A percentile compares a stretch with the other conserved stretches of the same genome.
phyloP scores from a whole-genome alignment of 805 yeast species.

The Candida mattraensis region DNA sequence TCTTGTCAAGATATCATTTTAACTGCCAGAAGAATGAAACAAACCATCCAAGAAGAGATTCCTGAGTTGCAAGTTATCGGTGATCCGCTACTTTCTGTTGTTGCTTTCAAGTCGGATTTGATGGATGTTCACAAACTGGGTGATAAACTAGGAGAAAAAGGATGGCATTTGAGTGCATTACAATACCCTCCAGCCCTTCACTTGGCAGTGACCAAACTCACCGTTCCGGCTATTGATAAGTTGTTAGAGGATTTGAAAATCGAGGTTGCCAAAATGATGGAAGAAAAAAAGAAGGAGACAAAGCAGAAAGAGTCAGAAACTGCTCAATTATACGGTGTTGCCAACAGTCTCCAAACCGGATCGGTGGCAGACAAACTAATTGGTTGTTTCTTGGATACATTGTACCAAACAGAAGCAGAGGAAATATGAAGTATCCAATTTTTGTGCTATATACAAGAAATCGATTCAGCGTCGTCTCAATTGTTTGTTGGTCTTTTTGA shows the following conservation, averaged over 20 bases:
- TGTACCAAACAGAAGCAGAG: slow-evolving; percentile 53
- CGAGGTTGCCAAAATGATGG: slow-evolving; percentile 41
- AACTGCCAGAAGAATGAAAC: slow-evolving; percentile 60
- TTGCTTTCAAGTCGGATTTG: slow-evolving; percentile 66
- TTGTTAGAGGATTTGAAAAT: slow-evolving; percentile 52
- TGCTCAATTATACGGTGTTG: slow-evolving; percentile 92
- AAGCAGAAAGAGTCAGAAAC: slow-evolving; percentile 50
- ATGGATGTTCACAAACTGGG: slow-evolving; percentile 75
- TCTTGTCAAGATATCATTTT: slow-evolving; percentile 65
- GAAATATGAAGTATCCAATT: background rate
- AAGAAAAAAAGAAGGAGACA: slow-evolving; percentile 17
- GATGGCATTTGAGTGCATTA: slow-evolving; percentile 88
- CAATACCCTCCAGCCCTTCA: slow-evolving; percentile 93
- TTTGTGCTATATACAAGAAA: slow-evolving; percentile 6
- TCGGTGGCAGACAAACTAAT: slow-evolving; percentile 83
- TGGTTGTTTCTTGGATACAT: slow-evolving; percentile 75
- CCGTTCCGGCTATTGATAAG: slow-evolving; percentile 60
- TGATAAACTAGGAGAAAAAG: slow-evolving; percentile 64
- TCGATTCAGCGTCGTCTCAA: slow-evolving; percentile 9
- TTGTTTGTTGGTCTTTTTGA: slow-evolving; percentile 19
- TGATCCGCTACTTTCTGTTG: slow-evolving; percentile 80
- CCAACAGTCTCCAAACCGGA: slow-evolving; percentile 82
- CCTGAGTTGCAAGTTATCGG: slow-evolving; percentile 73
- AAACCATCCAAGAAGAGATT: slow-evolving; percentile 43
- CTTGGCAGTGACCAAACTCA: slow-evolving; percentile 78